These are phyloP conservation scores for Alternaria ventricosa DNA, from an alignment of 2,329 filamentous ascomycete genomes.

Conservation along the genomic window DNA sequence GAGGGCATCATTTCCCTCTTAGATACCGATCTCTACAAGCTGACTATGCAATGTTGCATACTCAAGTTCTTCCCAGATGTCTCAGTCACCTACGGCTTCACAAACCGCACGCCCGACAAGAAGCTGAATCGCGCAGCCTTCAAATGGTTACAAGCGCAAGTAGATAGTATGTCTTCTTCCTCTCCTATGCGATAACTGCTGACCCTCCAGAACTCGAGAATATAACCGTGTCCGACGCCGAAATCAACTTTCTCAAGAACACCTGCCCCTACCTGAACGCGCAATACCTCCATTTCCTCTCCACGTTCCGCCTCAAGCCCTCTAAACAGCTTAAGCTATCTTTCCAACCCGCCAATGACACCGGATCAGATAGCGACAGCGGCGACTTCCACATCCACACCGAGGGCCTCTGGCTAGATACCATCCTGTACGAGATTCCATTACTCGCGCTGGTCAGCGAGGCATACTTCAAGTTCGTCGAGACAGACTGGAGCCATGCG, in stretches of 20 bases:
- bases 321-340: slow-evolving; percentile 77
- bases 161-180: slow-evolving; percentile 72
- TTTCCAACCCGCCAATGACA: slow-evolving; percentile 65
- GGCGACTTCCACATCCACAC: slow-evolving; percentile 81
- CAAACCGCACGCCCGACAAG: slow-evolving; percentile 93
- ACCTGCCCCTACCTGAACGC: slow-evolving; percentile 81
- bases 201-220: slow-evolving; percentile 76
- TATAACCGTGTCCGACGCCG: slow-evolving; percentile 78
- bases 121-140: slow-evolving; percentile 84
- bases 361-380: slow-evolving; percentile 67
- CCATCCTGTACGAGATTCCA: slow-evolving; percentile 97
- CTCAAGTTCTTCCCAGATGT: slow-evolving; percentile 85
- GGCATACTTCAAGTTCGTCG: slow-evolving; percentile 96
- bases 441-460: slow-evolving; percentile 90
- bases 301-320: slow-evolving; percentile 80
- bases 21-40: slow-evolving; percentile 80
- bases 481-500: slow-evolving; percentile 88
- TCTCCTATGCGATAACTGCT: too few relatives aligned
- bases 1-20: slow-evolving; percentile 55
- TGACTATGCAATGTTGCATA: slow-evolving; percentile 94
- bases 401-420: slow-evolving; percentile 87
- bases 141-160: slow-evolving; percentile 83
- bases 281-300: slow-evolving; percentile 81
- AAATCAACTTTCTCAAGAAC: slow-evolving; percentile 77
- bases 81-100: slow-evolving; percentile 90